Percentiles rank a stretch among this genome's conserved stretches.
These are phyloP conservation scores for Hemisphaericaspora nanyangensis DNA, from an alignment of 805 yeast genomes.

Conservation along the genomic window DNA sequence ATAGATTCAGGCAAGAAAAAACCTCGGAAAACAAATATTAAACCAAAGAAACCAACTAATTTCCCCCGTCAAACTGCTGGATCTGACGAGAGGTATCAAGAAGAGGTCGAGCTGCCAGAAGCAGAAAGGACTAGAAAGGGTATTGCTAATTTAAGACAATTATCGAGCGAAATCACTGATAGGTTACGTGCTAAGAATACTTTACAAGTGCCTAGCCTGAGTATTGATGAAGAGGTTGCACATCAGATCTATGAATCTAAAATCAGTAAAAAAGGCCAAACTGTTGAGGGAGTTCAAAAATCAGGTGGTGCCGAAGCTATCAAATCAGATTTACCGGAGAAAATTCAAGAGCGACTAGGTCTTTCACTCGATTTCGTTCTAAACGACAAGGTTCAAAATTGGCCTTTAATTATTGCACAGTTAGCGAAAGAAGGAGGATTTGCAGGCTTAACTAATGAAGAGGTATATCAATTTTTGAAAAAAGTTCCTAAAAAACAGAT, in stretches of 20 bases:
- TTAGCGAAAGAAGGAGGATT: slow-evolving; percentile 35
- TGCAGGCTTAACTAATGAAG: slow-evolving; percentile 23
- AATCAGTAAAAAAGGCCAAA: neutral
- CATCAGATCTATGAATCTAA: neutral
- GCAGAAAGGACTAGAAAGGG: too few relatives aligned
- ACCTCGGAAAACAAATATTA: neutral
- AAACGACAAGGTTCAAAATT: slow-evolving; percentile 37
- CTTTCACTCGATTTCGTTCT: slow-evolving; percentile 38
- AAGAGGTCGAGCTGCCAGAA: too few relatives aligned
- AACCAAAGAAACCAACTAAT: too few relatives aligned
- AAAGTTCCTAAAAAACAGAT: slow-evolving; percentile 40
- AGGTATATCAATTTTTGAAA: slow-evolving; percentile 33
- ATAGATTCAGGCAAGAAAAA: neutral
- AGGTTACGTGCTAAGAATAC: neutral
- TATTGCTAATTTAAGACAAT: too few relatives aligned
- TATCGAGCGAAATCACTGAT: neutral
- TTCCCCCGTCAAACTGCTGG: too few relatives aligned
- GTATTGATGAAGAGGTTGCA: neutral
- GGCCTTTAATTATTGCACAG: slow-evolving; percentile 44
- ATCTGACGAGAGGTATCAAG: too few relatives aligned
- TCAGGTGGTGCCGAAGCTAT: neutral
- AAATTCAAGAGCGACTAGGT: slow-evolving; percentile 34
- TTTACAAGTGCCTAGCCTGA: neutral
- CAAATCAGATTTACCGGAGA: slow-evolving; percentile 20
- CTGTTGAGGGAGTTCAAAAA: neutral